Evolutionary conservation across 148 eudicot species (phyloP), one percentile per base, ranked within the genome.

Genomic region (Spergularia marina): DNA sequence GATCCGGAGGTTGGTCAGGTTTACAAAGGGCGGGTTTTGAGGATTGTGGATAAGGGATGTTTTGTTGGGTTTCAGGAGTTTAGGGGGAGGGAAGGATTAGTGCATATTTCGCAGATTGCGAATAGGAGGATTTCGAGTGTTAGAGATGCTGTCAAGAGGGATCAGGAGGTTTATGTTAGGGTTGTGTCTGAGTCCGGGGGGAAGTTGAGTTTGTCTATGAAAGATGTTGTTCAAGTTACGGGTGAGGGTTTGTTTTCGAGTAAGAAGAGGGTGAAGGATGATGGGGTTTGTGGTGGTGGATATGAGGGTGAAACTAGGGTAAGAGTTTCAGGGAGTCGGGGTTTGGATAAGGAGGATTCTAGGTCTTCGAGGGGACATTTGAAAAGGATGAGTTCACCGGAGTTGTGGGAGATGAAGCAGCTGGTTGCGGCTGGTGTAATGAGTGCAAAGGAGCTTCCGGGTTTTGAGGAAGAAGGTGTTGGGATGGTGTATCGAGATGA

Each of bases 321-420:
- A 3, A 94, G 99, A 41, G 82, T 90, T 71, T 92, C 97, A 0
- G 99, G 98, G 53, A 92, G 91, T 62, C 87, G 70, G 40, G 82
- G 91, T 12, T 77, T 62, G 21, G 98, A 91, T 70, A 96, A 92
- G 70, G 89, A 87, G 56, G 85, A 69, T 56, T 75, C 79, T 67
- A 85, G 83, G 7, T 87, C 96, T 12, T 88, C 98, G 2, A 86
- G 97, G 6, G 74, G 96, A 13, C 97, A 96, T 0, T 71, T 91
- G 78, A 92, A 95, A 83, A 86, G 87, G 30, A 90, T 90, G 99
- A 95, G 97, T 78, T 92, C 98, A 3, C 98, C 97, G 0, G 97
- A 95, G 68, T 89, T 61, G 82, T 95, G 98, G 99, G 99, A 95
- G 81, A 92, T 94, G 0, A 87, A 91, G 67, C 99, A 95, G 71